These are phyloP conservation scores for Oldenlandia corymbosa DNA, from an alignment of 257 asterid genomes.

Conservation along the genomic window DNA sequence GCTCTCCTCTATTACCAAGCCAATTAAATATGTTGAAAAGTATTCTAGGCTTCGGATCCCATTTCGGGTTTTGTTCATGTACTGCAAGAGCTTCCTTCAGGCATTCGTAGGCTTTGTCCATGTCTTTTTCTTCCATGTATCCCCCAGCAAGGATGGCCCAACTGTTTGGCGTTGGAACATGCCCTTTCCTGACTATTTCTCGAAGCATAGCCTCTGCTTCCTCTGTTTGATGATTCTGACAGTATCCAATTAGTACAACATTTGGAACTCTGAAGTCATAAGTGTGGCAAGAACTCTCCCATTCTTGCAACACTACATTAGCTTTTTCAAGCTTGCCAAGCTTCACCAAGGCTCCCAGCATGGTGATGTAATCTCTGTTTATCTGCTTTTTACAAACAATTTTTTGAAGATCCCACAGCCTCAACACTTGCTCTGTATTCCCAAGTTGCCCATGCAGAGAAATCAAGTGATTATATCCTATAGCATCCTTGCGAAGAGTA, in stretches of 20 bases:
- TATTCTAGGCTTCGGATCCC: slow-evolving; percentile 46
- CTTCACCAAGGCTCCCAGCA: slow-evolving; percentile 51
- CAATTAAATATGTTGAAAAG: slow-evolving; percentile 32
- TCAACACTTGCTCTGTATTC: slow-evolving; percentile 39
- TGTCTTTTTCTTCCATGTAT: slow-evolving; percentile 26
- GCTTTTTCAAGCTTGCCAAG: slow-evolving; percentile 48
- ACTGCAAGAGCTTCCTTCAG: slow-evolving; percentile 49
- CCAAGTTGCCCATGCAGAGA: slow-evolving; percentile 49
- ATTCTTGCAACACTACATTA: slow-evolving; percentile 37
- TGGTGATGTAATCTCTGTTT: slow-evolving; percentile 50
- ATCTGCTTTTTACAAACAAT: slow-evolving; percentile 46
- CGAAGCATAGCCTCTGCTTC: slow-evolving; percentile 43
- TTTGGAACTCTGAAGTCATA: slow-evolving; percentile 55
- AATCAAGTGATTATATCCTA: slow-evolving; percentile 55
- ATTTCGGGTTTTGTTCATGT: slow-evolving; percentile 29
- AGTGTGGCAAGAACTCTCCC: slow-evolving; percentile 42
- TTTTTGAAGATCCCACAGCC: slow-evolving; percentile 56
- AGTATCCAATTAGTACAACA: slow-evolving; percentile 48
- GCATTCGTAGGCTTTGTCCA: slow-evolving; percentile 50
- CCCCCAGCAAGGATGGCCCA: slow-evolving; percentile 53
- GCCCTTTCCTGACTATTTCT: slow-evolving; percentile 31
- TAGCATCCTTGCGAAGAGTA: slow-evolving; percentile 33
- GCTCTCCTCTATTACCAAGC: slow-evolving; percentile 39
- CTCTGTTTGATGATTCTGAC: slow-evolving; percentile 41
- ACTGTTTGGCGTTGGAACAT: slow-evolving; percentile 45